phyloP scores from a whole-genome alignment of 2,329 filamentous ascomycete species.

The Teratosphaeria pseudoeucalypti region DNA sequence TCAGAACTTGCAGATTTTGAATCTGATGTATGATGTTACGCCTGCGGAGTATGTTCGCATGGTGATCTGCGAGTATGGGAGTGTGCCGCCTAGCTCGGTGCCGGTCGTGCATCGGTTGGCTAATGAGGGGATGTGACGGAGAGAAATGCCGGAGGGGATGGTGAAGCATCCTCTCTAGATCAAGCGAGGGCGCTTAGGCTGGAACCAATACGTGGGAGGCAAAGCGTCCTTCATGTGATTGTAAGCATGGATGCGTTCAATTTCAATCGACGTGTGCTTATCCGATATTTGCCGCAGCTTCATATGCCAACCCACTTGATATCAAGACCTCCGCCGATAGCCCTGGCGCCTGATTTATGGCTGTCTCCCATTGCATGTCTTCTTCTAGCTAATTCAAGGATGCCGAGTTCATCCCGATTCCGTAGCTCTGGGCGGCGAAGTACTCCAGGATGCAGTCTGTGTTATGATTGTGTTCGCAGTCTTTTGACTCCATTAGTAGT shows the following conservation, averaged over 20 bases:
- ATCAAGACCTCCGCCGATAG: too few relatives aligned
- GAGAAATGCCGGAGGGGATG: neutral
- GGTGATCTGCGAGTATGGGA: constrained; percentile 85
- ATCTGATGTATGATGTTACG: constrained; percentile 86
- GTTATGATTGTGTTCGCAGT: neutral
- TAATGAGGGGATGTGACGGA: constrained; percentile 20
- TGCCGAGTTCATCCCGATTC: neutral
- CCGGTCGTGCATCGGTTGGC: constrained; percentile 54
- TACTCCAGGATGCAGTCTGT: neutral
- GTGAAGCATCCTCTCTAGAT: neutral
- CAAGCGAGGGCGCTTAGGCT: neutral
- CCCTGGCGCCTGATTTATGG: too few relatives aligned
- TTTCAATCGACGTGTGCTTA: too few relatives aligned
- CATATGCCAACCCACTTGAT: too few relatives aligned
- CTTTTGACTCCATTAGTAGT: neutral
- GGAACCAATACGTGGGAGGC: neutral
- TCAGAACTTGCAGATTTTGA: constrained; percentile 51
- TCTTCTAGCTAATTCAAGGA: too few relatives aligned
- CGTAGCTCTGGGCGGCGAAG: neutral
- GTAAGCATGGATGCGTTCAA: too few relatives aligned
- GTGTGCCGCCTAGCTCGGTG: constrained; percentile 74
- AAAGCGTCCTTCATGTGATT: too few relatives aligned
- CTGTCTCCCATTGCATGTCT: too few relatives aligned
- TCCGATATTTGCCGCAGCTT: too few relatives aligned
- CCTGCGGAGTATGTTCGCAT: constrained; percentile 76